Percentiles rank a stretch among this genome's conserved stretches.
Conservation (phyloP, 2,329 filamentous ascomycete genomes). For the Fusarium algeriense region DNA sequence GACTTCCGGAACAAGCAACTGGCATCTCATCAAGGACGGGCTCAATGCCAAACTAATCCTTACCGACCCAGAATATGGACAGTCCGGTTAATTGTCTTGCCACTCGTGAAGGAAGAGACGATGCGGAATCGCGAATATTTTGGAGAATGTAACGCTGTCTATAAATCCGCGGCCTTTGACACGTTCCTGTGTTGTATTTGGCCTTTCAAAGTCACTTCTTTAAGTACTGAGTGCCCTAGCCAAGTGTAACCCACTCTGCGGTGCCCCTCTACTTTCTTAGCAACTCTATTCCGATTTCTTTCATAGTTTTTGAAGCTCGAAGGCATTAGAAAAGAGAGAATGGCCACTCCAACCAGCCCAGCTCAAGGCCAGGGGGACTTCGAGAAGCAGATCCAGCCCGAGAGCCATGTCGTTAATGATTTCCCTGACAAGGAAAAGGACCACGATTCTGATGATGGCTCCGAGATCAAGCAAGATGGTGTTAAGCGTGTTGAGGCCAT, state of each 20-base stretch:
- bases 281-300: neutral
- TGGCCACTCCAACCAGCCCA: slow-evolving; percentile 8
- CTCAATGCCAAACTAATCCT: neutral
- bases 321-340: neutral
- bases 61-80: slow-evolving; percentile 8
- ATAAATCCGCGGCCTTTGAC: slow-evolving; percentile 22
- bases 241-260: slow-evolving; percentile 1
- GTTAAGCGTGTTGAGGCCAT: slow-evolving; percentile 56
- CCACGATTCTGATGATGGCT: slow-evolving; percentile 38
- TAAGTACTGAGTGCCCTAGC: slow-evolving; percentile 3
- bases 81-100: slow-evolving; percentile 14
- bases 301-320: neutral
- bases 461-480: slow-evolving; percentile 53
- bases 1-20: slow-evolving; percentile 24
- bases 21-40: neutral
- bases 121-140: neutral
- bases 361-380: slow-evolving; percentile 18
- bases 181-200: neutral
- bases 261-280: neutral
- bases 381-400: slow-evolving; percentile 37
- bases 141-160: slow-evolving; percentile 24
- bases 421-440: slow-evolving; percentile 28
- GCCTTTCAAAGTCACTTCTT: slow-evolving; percentile 5
- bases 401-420: slow-evolving; percentile 13
- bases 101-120: neutral